Base-by-base conservation (phyloP, 2,329 filamentous ascomycete species). In the Calonectria pauciramosa region DNA sequence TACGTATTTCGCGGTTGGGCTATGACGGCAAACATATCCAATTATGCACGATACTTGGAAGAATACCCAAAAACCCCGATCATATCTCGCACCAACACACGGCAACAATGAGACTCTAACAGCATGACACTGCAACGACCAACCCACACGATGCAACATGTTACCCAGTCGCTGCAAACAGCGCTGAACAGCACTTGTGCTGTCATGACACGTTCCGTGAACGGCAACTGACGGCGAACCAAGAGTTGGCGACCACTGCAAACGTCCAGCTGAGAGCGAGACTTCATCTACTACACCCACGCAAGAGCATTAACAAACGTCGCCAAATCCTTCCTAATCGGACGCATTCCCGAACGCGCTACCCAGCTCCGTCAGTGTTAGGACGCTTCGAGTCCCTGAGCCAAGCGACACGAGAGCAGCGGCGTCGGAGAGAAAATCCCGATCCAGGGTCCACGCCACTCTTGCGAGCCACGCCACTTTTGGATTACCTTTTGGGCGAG, bases 371-470 rank as follows among this genome's bases (percentile, higher is more conserved):
- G 44, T 4, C n/a, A 47, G 44, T 10, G 44, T 23, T 23, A 13
- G 44, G 44, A 23, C n/a, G 52, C 26, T 6, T 56, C 52, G 10
- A 54, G 26, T 30, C 14, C 52, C 18, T 60, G 34, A 32, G 56
- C 56, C n/a, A 60, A 38, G 30, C 56, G 34, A 41, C 32, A 54
- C 9, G 51, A 41, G 60, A 32, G 60, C 60, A 47, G 38, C 34
- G 56, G 70, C 52, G 47, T 68, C 70, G 65, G 65, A 41, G 26
- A 68, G 54, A 65, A 69, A 56, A 47, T 65, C 65, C 70, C 56
- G 65, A 68, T 36, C 28, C 65, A 36, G 38, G 32, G 10, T 28
- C 4, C 26, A 36, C 49, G 14, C 34, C 64, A 67, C 64, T 51
- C 47, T 66, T 49, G 63, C 54, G 16, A 65, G 38, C 36, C 52